Evolutionary conservation across 345 rosid genomes (phyloP).

Genomic region (Gossypium sturtianum): DNA sequence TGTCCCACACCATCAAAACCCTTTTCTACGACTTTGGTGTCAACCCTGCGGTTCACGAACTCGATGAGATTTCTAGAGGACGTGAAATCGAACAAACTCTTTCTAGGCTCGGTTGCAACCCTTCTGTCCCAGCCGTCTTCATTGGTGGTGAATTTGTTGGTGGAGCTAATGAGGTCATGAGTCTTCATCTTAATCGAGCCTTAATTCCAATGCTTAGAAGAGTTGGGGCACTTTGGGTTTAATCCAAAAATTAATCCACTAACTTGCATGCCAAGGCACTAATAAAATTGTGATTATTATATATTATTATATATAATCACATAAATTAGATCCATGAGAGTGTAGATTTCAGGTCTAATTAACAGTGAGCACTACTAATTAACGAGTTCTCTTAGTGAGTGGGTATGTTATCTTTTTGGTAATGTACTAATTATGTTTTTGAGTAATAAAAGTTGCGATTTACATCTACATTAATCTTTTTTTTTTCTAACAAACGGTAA

Average conservation of each 20-base stretch:
- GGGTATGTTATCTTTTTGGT: neutral
- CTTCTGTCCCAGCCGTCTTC: conserved; percentile 66
- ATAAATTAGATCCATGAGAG: neutral
- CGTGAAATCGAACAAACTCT: conserved; percentile 76
- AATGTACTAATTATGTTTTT: neutral
- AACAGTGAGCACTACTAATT: neutral
- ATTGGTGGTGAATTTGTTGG: conserved; percentile 80
- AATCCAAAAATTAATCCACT: neutral
- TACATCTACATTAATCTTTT: neutral
- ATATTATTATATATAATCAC: neutral
- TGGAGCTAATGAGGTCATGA: conserved; percentile 82
- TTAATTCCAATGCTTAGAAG: conserved; percentile 67
- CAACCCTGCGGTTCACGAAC: conserved; percentile 60
- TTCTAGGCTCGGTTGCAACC: conserved; percentile 52
- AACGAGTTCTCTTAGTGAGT: neutral
- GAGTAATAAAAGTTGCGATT: neutral
- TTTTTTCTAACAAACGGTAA: no score
- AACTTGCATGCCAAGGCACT: conserved; percentile 4
- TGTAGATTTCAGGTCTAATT: neutral
- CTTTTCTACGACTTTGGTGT: conserved; percentile 70
- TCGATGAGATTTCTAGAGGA: conserved; percentile 59
- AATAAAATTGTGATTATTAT: conserved; percentile 13
- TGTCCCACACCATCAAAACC: conserved; percentile 76
- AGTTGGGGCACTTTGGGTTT: conserved; percentile 87
- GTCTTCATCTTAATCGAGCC: conserved; percentile 57